These are phyloP conservation scores for Luvunga scandens DNA, from an alignment of 345 rosid genomes.

Conservation along the genomic window DNA sequence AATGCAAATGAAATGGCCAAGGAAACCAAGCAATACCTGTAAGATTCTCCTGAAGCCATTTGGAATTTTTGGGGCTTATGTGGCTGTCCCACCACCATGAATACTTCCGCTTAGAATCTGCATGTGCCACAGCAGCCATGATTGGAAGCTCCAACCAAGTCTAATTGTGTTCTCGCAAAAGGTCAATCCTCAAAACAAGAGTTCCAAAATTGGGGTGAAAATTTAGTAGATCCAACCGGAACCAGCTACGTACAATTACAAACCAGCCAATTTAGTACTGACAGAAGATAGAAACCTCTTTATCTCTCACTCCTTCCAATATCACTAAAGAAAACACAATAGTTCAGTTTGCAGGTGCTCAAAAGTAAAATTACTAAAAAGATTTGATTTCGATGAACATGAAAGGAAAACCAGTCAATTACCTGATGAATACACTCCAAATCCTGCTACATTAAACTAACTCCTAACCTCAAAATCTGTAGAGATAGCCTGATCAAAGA, in stretches of 20 bases:
- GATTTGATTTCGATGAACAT: constrained; percentile 19
- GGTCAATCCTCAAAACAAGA: not conserved
- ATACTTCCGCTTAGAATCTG: constrained; percentile 59
- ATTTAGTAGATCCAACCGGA: constrained; percentile 2
- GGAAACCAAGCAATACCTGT: constrained; percentile 51
- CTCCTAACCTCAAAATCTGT: constrained; percentile 15
- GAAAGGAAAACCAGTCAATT: constrained; percentile 9
- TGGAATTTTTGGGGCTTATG: constrained; percentile 87
- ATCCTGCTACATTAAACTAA: constrained; percentile 3
- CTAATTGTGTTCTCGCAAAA: constrained; percentile 4
- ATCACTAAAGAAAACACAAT: constrained; percentile 8
- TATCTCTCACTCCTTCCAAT: constrained; percentile 11
- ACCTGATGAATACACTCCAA: constrained; percentile 46
- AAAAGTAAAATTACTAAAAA: not conserved
- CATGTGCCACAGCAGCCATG: constrained; percentile 46
- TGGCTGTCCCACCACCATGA: constrained; percentile 99
- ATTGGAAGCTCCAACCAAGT: constrained; percentile 18
- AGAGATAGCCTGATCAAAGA: constrained; percentile 25
- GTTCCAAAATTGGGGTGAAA: not conserved
- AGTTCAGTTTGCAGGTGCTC: constrained; percentile 10
- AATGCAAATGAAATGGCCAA: not conserved
- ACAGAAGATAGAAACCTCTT: constrained; percentile 5
- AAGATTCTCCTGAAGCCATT: constrained; percentile 97
- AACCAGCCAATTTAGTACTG: constrained; percentile 7
- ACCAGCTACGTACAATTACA: constrained; percentile 2